Evolutionary conservation across 495 filamentous ascomycete species (phyloP), one percentile per base, ranked within the genome.

Genomic region (Penicillium desertorum): DNA sequence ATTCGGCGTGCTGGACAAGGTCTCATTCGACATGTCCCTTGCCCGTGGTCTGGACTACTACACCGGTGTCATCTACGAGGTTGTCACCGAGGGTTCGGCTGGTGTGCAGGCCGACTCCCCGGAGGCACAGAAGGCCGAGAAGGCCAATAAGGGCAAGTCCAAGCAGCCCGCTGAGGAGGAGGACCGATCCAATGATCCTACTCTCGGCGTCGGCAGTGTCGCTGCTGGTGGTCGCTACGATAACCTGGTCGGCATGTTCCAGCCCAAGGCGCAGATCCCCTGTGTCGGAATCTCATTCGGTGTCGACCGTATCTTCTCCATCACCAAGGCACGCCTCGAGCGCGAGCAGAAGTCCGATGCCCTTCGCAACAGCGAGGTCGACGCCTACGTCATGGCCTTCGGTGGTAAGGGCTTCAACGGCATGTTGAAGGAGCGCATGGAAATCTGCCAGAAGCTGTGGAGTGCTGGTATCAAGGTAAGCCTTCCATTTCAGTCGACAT

Each of bases 231-330:
- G 92, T 51, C 83, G 93, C 46, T 96, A 97, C 71, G 93, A 97
- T 68, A 89, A 92, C 65, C 82, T 96, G 4, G 93, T 96, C 29
- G 88, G 88, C 71, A 96, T 96, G 90, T 97, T 96, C 79, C 78
- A 76, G 43, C 86, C 86, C 58, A 95, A 94, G 76, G 78, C 78
- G 1, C 86, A 91, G 65, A 89, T 96, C 37, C 93, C 93, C 25
- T 96, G 93, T 67, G 90, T 96, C 7, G 92, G 93, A 58, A 89
- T 97, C 60, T 96, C 91, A 11, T 96, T 97, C 70, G 93, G 93
- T 51, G 89, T 96, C 19, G 93, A 97, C 73, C 87, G 92, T 50
- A 97, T 98, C 63, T 96, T 96, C 75, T 89, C 88, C 46, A 90
- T 97, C 72, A 90, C 84, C 36, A 90, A 92, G 73, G 86, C 88